phyloP scores from a whole-genome alignment of 768 basidiomycete species.

The Russula sp. region DNA sequence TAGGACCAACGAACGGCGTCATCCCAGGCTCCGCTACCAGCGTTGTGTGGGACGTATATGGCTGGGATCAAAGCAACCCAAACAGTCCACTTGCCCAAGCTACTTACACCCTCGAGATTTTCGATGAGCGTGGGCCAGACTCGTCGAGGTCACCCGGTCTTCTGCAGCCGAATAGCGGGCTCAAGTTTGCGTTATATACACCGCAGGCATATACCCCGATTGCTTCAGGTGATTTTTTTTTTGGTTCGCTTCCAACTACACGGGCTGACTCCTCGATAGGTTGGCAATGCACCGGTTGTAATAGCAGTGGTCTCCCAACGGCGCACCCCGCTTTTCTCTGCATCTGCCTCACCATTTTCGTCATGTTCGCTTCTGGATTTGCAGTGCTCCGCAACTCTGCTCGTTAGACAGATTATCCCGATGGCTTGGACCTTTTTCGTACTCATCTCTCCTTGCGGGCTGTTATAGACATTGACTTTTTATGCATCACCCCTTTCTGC shows the following conservation, averaged over 20 bases:
- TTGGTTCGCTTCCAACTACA: background rate
- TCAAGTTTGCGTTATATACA: conserved; percentile 80
- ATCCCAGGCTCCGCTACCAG: conserved; percentile 63
- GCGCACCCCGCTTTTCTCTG: conserved; percentile 51
- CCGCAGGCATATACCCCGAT: conserved; percentile 66
- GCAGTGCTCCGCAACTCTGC: conserved; percentile 39
- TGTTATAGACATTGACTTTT: conserved; percentile 13
- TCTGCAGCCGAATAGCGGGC: conserved; percentile 57
- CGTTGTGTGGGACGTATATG: conserved; percentile 75
- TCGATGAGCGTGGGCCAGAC: conserved; percentile 70
- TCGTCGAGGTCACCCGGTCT: conserved; percentile 54
- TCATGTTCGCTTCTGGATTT: conserved; percentile 63
- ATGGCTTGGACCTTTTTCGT: conserved; percentile 4
- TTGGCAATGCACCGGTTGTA: conserved; percentile 50
- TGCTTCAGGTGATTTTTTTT: conserved; percentile 36
- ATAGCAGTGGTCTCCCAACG: conserved; percentile 31
- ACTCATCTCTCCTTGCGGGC: background rate
- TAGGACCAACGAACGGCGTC: conserved; percentile 68
- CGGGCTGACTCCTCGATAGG: conserved; percentile 30
- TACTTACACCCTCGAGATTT: conserved; percentile 72
- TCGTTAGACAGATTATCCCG: conserved; percentile 18
- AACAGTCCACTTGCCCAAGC: conserved; percentile 65
- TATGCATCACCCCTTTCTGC: background rate
- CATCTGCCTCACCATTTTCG: conserved; percentile 46
- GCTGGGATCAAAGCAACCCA: conserved; percentile 57